A percentile compares a stretch with the other conserved stretches of the same genome.
phyloP scores from a whole-genome alignment of 2,329 filamentous ascomycete species.

The Aspergillus felis region DNA sequence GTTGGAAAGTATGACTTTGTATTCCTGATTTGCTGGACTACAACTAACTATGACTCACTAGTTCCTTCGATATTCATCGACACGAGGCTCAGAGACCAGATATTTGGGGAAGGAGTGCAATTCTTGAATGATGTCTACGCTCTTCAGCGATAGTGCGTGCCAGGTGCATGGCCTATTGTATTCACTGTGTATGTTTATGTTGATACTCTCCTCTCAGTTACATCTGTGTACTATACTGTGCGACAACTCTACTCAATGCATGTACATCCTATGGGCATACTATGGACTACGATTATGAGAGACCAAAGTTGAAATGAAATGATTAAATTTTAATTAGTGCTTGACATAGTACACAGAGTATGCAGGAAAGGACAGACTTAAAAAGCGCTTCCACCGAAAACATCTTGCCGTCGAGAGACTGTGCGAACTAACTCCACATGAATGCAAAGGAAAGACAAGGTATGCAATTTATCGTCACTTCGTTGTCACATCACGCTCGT shows the following conservation, averaged over 20 bases:
- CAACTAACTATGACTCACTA: background rate
- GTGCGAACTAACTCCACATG: too few relatives aligned
- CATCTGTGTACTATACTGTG: background rate
- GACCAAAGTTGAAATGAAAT: background rate
- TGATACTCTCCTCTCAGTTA: background rate
- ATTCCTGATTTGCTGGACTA: background rate
- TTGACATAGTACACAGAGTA: background rate
- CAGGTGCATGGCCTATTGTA: background rate
- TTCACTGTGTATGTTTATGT: background rate
- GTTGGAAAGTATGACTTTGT: background rate
- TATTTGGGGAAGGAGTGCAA: background rate
- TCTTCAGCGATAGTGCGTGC: background rate
- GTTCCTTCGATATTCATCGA: background rate
- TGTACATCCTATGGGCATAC: too few relatives aligned
- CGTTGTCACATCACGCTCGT: constrained; percentile 2
- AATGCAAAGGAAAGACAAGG: background rate
- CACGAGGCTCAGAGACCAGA: background rate
- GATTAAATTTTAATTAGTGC: background rate
- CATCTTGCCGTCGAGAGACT: too few relatives aligned
- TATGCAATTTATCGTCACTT: background rate
- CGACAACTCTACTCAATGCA: background rate
- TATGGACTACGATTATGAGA: background rate
- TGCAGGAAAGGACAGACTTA: background rate
- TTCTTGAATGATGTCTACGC: background rate
- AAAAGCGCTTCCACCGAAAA: too few relatives aligned